These are phyloP conservation scores for Aspergillus clavatus DNA, from an alignment of 2,329 filamentous ascomycete genomes.

Conservation along the genomic window DNA sequence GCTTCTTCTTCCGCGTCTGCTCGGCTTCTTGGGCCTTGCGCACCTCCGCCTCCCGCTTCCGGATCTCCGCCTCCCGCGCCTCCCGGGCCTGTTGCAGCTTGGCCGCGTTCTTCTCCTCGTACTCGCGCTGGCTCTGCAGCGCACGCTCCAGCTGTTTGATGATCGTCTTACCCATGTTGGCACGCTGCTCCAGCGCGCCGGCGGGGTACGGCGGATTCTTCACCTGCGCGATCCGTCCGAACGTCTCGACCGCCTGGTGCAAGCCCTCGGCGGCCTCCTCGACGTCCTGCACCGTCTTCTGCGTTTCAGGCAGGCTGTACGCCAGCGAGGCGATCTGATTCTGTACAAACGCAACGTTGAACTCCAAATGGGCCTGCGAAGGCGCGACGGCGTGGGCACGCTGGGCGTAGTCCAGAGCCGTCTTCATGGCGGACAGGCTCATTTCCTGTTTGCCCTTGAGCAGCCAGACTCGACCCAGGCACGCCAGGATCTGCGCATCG, in stretches of 20 bases:
- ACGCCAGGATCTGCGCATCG: conserved; percentile 75
- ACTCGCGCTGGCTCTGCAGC: conserved; percentile 78
- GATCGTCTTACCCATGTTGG: conserved; percentile 96
- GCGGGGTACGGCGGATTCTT: conserved; percentile 80
- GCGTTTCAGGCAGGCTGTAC: conserved; percentile 66
- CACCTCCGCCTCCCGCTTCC: conserved; percentile 70
- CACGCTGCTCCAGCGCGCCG: conserved; percentile 85
- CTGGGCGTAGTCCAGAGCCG: conserved; percentile 58
- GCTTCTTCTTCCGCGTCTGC: conserved; percentile 69
- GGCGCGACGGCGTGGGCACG: conserved; percentile 71
- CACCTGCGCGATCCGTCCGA: conserved; percentile 55
- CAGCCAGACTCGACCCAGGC: conserved; percentile 82
- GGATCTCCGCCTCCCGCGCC: conserved; percentile 73
- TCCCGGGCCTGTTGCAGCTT: conserved; percentile 78
- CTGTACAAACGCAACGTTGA: conserved; percentile 97
- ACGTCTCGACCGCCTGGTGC: conserved; percentile 74
- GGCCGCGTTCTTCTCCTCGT: conserved; percentile 86
- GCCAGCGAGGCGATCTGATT: conserved; percentile 86
- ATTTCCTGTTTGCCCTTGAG: conserved; percentile 69
- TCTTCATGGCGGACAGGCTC: conserved; percentile 58
- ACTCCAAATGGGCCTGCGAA: conserved; percentile 85
- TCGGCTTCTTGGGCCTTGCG: conserved; percentile 64
- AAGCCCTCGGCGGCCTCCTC: conserved; percentile 74
- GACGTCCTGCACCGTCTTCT: conserved; percentile 74
- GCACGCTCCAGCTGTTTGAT: conserved; percentile 85